Conservation (phyloP, 2,329 filamentous ascomycete species). For the Penicillium hesseltinei region DNA sequence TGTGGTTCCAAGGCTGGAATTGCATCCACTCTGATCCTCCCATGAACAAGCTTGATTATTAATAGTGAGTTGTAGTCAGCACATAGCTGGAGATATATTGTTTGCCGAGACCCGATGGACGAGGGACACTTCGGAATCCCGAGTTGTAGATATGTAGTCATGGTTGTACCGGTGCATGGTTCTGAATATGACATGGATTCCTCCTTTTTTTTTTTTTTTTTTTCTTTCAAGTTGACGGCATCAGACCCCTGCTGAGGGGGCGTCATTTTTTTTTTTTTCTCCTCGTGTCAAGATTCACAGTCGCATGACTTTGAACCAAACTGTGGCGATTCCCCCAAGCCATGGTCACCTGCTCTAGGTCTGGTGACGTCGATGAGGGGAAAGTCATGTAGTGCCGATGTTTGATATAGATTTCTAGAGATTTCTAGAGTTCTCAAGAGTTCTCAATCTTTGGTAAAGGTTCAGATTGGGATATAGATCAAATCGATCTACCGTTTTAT, state of each 20-base stretch:
- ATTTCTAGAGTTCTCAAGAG: neutral
- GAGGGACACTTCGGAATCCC: conserved; percentile 5
- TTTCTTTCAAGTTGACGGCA: neutral
- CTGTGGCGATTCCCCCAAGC: conserved; percentile 6
- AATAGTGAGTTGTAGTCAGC: neutral
- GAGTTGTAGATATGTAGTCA: neutral
- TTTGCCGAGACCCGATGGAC: conserved; percentile 4
- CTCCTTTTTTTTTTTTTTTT: neutral
- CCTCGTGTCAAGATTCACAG: neutral
- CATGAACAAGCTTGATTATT: neutral
- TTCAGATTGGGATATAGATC: no score
- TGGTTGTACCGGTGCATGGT: conserved; percentile 1
- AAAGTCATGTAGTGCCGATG: neutral
- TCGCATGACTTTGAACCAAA: conserved; percentile 9
- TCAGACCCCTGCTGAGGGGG: conserved; percentile 5
- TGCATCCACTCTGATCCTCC: neutral
- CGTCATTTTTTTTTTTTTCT: neutral
- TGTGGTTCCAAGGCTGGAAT: neutral
- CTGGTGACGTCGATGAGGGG: conserved; percentile 9
- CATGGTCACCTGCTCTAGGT: conserved; percentile 7
- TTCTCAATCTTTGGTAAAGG: no score
- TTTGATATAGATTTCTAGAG: neutral
- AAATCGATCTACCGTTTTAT: no score
- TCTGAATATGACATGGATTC: neutral
- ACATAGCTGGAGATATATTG: neutral